Evolutionary conservation across 1,139 yeast species (phyloP), one percentile per base, ranked within the genome.

Genomic region (Pichia sp.): DNA sequence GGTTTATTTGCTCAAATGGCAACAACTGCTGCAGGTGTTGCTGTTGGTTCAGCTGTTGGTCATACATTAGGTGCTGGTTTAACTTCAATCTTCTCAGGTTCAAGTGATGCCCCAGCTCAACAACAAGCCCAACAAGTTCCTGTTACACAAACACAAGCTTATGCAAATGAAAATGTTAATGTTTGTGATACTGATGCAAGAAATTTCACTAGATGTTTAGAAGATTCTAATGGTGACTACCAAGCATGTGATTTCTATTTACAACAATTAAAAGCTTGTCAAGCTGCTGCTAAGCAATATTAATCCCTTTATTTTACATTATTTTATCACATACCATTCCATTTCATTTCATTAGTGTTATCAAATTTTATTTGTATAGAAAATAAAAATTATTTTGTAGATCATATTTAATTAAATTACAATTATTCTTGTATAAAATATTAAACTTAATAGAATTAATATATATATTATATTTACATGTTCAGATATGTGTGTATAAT

Each of bases 21-120:
- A 30, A 76, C 95, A 38, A 92, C 98, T 46, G 98, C 98, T 50
- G 98, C 97, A 45, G 98, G 98, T 78, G 98, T 92, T 33, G 98
- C 97, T 43, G 97, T 92, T 48, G 98, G 98, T 60, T 86, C 96
- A 47, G 82, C 97, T 53, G 81, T 90, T 50, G 98, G 98, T 51
- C 98, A 92, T 74, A 87, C 97, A 41, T 58, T 92, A 51, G 97
- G 97, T 68, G 95, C 95, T 49, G 97, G 97, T 59, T 72, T 92
- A 58, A 80, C 95, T 45, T 74, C 87, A 43, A 68, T 92, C 74
- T 90, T 92, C 62, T 90, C 95, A 45, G 96, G 96, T 45, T 74
- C 84, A n/a, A 73, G 82, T 31, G 74, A 78, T 29, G 76, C 73
- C 39, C 80, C 70, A 54, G 71, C 66, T 41, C 71, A 65, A 48